phyloP scores from a whole-genome alignment of 1,139 yeast species.

The Kluyveromyces marxianus region DNA sequence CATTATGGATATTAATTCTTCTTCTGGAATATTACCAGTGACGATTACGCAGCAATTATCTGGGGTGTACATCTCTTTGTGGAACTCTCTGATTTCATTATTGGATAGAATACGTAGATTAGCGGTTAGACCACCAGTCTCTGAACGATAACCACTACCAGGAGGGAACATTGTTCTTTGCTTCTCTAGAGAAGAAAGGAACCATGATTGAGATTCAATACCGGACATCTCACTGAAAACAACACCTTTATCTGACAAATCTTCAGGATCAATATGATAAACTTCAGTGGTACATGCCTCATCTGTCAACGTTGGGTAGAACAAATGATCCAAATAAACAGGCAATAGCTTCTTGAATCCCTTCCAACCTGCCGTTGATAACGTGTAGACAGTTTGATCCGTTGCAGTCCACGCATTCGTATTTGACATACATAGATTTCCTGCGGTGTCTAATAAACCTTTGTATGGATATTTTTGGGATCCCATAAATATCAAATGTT shows the following conservation, averaged over 20 bases:
- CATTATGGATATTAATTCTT: constrained; percentile 57
- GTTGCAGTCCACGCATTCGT: constrained; percentile 98
- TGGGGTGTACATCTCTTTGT: constrained; percentile 64
- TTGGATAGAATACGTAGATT: constrained; percentile 68
- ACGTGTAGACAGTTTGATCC: constrained; percentile 90
- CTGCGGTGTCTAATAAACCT: constrained; percentile 81
- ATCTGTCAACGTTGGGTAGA: constrained; percentile 80
- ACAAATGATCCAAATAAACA: constrained; percentile 79
- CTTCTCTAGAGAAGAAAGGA: constrained; percentile 53
- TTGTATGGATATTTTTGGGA: constrained; percentile 83
- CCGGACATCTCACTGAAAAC: constrained; percentile 98
- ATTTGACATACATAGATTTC: constrained; percentile 74
- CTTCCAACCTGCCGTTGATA: constrained; percentile 93
- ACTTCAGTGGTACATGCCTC: constrained; percentile 92
- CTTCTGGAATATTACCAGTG: constrained; percentile 75
- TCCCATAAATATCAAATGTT: constrained; percentile 93
- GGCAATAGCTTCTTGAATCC: constrained; percentile 84
- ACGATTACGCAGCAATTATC: constrained; percentile 78
- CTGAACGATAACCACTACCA: constrained; percentile 77
- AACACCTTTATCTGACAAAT: constrained; percentile 83
- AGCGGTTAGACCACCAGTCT: constrained; percentile 85
- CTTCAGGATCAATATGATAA: constrained; percentile 85
- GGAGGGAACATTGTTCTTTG: constrained; percentile 54
- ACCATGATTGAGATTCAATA: constrained; percentile 74
- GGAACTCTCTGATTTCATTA: constrained; percentile 70